Percentiles rank a stretch among this genome's conserved stretches.
Evolutionary conservation across 495 filamentous ascomycete species (phyloP).

Genomic region (Aspergillus diversus): DNA sequence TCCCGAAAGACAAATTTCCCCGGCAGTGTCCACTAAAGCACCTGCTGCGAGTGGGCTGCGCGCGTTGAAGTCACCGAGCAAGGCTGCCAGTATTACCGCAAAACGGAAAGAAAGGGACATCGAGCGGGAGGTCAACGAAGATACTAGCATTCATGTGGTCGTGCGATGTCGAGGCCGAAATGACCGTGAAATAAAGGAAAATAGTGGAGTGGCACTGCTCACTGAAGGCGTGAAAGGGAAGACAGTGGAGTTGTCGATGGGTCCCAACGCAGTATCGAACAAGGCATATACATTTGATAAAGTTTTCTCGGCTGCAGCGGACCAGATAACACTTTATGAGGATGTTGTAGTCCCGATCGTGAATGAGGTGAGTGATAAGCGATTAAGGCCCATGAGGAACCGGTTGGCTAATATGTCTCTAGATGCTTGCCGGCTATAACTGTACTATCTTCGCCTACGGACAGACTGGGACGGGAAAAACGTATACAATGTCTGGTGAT

Average conservation of each 20-base stretch:
- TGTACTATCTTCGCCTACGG: slow-evolving; percentile 99
- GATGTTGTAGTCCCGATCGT: slow-evolving; percentile 91
- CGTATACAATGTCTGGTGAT: slow-evolving; percentile 98
- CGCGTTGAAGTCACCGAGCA: slow-evolving; percentile 41
- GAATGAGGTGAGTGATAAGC: slow-evolving; percentile 70
- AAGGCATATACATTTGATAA: slow-evolving; percentile 97
- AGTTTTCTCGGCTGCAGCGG: slow-evolving; percentile 94
- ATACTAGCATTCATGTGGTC: slow-evolving; percentile 97
- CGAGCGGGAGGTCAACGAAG: slow-evolving; percentile 70
- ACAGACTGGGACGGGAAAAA: slow-evolving; percentile 97
- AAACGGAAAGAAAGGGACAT: slow-evolving; percentile 86
- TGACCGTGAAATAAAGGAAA: slow-evolving; percentile 89
- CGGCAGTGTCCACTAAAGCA: slow-evolving; percentile 61
- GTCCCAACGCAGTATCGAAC: slow-evolving; percentile 86
- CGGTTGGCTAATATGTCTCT: slow-evolving; percentile 20
- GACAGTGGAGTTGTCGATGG: slow-evolving; percentile 86
- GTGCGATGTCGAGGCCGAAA: slow-evolving; percentile 92
- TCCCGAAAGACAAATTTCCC: slow-evolving; percentile 58
- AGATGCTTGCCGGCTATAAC: slow-evolving; percentile 97
- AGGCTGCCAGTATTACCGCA: slow-evolving; percentile 47
- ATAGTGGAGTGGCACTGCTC: slow-evolving; percentile 85
- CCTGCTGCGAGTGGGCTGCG: slow-evolving; percentile 51
- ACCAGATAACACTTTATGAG: slow-evolving; percentile 89
- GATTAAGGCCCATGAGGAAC: not conserved
- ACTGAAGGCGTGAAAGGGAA: slow-evolving; percentile 87